Evolutionary conservation across 2,329 filamentous ascomycete genomes (phyloP).

Genomic region (Cercospora zeae-maydis): DNA sequence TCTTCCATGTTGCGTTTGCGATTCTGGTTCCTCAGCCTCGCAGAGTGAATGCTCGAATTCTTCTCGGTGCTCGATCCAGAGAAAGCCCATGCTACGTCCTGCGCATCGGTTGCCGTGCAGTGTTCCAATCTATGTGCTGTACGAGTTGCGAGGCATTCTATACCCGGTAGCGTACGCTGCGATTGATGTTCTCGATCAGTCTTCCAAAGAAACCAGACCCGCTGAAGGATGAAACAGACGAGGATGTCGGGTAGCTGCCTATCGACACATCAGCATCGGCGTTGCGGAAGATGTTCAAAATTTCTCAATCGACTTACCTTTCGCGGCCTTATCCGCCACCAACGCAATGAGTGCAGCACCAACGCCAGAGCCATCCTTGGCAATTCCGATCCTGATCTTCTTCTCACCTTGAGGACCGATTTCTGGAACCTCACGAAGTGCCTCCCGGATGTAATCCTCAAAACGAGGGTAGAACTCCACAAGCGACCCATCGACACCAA

Average conservation of each 20-base stretch:
- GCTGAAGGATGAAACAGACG: conserved; percentile 5
- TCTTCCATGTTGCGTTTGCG: background rate
- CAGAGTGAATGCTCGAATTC: background rate
- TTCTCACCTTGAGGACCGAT: conserved; percentile 77
- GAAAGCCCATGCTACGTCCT: background rate
- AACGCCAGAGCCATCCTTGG: conserved; percentile 94
- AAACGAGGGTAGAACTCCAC: conserved; percentile 96
- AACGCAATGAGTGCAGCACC: conserved; percentile 92
- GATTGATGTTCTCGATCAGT: conserved; percentile 23
- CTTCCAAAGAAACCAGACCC: conserved; percentile 18
- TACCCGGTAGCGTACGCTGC: conserved; percentile 22
- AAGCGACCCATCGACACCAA: conserved; percentile 90
- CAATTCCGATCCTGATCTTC: conserved; percentile 88
- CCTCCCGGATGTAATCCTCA: conserved; percentile 81
- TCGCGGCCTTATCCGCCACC: conserved; percentile 63
- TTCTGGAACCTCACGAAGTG: conserved; percentile 69
- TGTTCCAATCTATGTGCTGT: background rate
- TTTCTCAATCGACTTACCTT: conserved; percentile 21
- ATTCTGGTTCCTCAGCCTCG: background rate
- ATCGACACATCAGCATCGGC: background rate
- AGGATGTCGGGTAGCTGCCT: conserved; percentile 5
- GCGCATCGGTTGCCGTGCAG: background rate
- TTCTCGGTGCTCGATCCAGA: background rate
- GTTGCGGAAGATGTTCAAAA: background rate
- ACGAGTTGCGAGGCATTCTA: conserved; percentile 11